Evolutionary conservation across 1,284 basidiomycete genomes (phyloP), one percentile per base, ranked within the genome.

Genomic region (Tilletia indica): DNA sequence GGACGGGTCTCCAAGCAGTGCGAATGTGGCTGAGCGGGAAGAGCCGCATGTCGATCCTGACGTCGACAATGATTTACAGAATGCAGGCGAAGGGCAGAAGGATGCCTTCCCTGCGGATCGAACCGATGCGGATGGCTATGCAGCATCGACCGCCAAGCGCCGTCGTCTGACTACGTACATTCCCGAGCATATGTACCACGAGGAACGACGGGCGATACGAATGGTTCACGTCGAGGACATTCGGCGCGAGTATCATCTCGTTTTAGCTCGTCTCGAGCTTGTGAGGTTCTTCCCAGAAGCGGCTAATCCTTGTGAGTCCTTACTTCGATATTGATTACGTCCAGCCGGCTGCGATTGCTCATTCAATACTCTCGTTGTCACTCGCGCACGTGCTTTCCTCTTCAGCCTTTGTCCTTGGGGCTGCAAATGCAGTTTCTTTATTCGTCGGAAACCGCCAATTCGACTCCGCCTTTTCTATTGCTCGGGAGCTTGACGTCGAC

Each of bases 201-300:
- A 89, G 86, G 77, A 86, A 38, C 78, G 83, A 19, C 89, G 74
- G 9, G 77, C 92, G 69, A 87, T 90, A 38, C 92, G 94, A 81
- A 88, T 97, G 67, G 88, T 97, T 61, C 89, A 91, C 72, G 86
- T 97, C 31, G 86, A 87, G 21, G 93, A 97, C 84, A 91, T 99
- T 76, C 89, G 92, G 74, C 89, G 90, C 78, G 94, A 97, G 80
- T 93, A 93, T 84, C 88, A 90, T 9, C 86, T 96, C 31, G 87
- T 96, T 58, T 87, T 91, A 68, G 90, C 93, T 19, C 91, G 91
- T 73, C 86, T 97, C 63, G 90, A 92, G 78, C 88, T 97, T 68
- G 87, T 92, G 70, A 88, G 86, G 66, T 86, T 87, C 67, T 89
- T 90, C 75, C 87, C 89, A 12, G 88, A 88, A 71, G 79, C 87